Percentiles rank a stretch among this genome's conserved stretches.
phyloP scores from a whole-genome alignment of 148 eudicot species.

The Vaccinium macrocarpon region DNA sequence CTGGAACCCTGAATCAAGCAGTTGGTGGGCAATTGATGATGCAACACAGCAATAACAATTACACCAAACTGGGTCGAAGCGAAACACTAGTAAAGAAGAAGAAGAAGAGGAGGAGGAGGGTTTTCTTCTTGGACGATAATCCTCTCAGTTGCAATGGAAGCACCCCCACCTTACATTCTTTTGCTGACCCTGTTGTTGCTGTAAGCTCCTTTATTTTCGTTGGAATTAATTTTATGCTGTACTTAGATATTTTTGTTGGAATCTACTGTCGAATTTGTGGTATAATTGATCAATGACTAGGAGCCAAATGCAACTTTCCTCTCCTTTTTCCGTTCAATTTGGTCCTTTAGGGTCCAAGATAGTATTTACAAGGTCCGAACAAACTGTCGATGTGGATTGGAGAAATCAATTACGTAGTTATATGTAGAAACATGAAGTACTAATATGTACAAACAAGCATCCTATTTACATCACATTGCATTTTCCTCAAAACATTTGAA shows the following conservation, averaged over 20 bases:
- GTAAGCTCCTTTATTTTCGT: constrained; percentile 36
- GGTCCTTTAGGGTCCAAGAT: too few relatives aligned
- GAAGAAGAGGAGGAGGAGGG: constrained; percentile 63
- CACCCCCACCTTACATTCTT: constrained; percentile 62
- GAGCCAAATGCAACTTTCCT: background rate
- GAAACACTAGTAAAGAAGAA: constrained; percentile 1
- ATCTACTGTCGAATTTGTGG: background rate
- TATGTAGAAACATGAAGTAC: too few relatives aligned
- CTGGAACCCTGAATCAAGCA: constrained; percentile 27
- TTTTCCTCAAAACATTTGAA: background rate
- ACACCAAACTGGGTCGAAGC: background rate
- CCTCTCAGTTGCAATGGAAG: constrained; percentile 74
- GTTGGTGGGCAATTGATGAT: constrained; percentile 18
- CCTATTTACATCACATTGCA: background rate
- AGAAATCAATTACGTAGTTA: background rate
- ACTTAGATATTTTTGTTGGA: too few relatives aligned
- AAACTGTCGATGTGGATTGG: background rate
- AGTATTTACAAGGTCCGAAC: background rate
- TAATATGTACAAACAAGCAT: background rate
- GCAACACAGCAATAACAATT: background rate
- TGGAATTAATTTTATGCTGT: too few relatives aligned
- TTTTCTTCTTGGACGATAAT: constrained; percentile 90
- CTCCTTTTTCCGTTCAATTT: background rate
- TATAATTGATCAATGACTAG: background rate
- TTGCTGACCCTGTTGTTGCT: constrained; percentile 87